Base-by-base conservation (phyloP, 495 filamentous ascomycete genomes). In the Echria macrotheca region DNA sequence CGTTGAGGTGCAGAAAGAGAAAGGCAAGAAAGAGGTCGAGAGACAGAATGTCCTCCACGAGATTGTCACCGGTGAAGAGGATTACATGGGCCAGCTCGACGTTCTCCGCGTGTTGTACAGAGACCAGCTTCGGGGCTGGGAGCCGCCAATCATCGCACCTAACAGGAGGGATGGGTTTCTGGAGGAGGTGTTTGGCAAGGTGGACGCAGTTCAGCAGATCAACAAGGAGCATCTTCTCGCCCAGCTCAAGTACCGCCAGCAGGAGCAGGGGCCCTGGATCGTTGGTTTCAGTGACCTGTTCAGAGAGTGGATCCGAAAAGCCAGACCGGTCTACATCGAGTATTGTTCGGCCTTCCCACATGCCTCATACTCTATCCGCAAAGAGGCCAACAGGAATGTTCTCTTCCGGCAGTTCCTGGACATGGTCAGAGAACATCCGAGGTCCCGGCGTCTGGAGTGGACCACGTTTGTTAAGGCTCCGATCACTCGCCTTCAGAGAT, bases 241-340 rank as follows among this genome's bases (percentile, higher is more conserved):
- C 2, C 93, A 97, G 64, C 75, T 99, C 55, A 97, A 97, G 54
- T 99, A 96, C 61, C 84, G 94, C 24, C 93, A 99, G 64, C 86
- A 91, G 56, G 93, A 97, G 59, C 91, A 99, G 64, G 93, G 94
- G 0, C 93, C 93, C 0, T 97, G 89, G 76, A 83, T 99, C 50
- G 75, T 79, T 36, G 93, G 94, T 7, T 96, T 96, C 66, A 95
- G 90, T 59, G 93, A 97, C 55, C 89, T 99, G 46, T 99, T 99
- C 71, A 76, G 93, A 49, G 94, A 99, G 67, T 99, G 93, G 93
- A 95, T 99, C 56, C 79, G 93, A 42, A 97, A 96, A 67, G 93
- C 94, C 2, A 88, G 85, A 67, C 68, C 70, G 4, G 83, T 86
- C 1, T 99, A 97, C 67, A 82, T 96, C 51, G 91, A 91, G 35